phyloP scores from a whole-genome alignment of 345 rosid species.

The Pistacia vera region DNA sequence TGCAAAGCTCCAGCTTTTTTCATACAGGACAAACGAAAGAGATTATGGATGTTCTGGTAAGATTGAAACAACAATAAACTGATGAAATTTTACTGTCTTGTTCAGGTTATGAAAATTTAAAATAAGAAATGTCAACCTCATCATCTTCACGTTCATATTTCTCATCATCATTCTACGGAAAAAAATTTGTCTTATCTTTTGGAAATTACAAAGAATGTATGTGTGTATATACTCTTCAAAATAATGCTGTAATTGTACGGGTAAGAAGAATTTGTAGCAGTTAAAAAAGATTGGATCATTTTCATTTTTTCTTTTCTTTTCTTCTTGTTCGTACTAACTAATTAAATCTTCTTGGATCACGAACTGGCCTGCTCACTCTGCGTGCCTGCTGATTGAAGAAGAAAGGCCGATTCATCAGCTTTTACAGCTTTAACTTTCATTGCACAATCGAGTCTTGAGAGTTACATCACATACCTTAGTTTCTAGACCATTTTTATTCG shows the following conservation, averaged over 20 bases:
- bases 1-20: neutral
- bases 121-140: neutral
- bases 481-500: neutral
- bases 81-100: neutral
- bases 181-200: neutral
- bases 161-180: too few relatives aligned
- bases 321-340: too few relatives aligned
- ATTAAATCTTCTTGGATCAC: constrained; percentile 21
- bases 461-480: neutral
- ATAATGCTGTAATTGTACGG: constrained; percentile 10
- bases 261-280: neutral
- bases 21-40: neutral
- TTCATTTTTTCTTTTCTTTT: too few relatives aligned
- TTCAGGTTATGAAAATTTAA: neutral
- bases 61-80: neutral
- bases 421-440: neutral
- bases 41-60: neutral
- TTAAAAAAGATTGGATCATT: neutral
- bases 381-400: neutral
- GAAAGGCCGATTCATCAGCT: neutral
- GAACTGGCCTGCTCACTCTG: constrained; percentile 3
- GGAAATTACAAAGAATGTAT: neutral
- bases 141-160: neutral
- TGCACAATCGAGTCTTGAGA: neutral
- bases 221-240: neutral